A percentile compares a stretch with the other conserved stretches of the same genome.
Evolutionary conservation across 805 yeast species (phyloP).

Genomic region (Starmerella etchellsii): DNA sequence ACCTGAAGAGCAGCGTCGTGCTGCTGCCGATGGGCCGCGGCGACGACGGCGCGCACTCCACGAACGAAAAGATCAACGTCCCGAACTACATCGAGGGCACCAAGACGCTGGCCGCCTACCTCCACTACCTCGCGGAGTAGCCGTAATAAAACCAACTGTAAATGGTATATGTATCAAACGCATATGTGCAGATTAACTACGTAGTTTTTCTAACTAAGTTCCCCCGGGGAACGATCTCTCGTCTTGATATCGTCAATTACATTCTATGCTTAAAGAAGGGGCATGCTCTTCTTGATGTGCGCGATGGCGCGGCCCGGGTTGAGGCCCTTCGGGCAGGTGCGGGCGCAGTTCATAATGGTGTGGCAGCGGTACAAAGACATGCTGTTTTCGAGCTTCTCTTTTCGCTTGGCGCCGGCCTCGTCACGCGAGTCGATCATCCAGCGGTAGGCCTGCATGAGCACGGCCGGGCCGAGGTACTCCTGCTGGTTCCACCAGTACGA

Average conservation of each 20-base stretch:
- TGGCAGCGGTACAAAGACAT: constrained; percentile 98
- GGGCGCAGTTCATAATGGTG: constrained; percentile 97
- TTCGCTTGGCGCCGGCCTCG: constrained; percentile 70
- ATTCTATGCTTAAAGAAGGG: constrained; percentile 39
- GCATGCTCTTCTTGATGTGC: constrained; percentile 86
- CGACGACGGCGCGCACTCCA: constrained; percentile 98
- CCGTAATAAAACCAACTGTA: constrained; percentile 21
- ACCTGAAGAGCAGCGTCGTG: constrained; percentile 71
- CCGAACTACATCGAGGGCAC: constrained; percentile 85
- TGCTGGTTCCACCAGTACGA: constrained; percentile 99
- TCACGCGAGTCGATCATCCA: constrained; percentile 98
- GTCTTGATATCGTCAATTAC: too few relatives aligned
- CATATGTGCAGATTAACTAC: neutral
- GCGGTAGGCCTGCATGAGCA: constrained; percentile 96
- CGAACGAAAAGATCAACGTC: constrained; percentile 85
- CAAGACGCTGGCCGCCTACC: constrained; percentile 84
- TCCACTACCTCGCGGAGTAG: constrained; percentile 64
- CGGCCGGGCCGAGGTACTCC: constrained; percentile 97
- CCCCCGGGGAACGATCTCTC: too few relatives aligned
- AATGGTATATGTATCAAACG: neutral
- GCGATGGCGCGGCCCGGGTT: constrained; percentile 98
- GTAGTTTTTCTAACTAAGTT: too few relatives aligned
- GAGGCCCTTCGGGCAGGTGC: constrained; percentile 96
- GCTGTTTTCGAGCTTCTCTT: constrained; percentile 83
- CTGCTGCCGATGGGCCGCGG: constrained; percentile 97